These are phyloP conservation scores for Spiraea crenata DNA, from an alignment of 331 rosid genomes.

Conservation along the genomic window DNA sequence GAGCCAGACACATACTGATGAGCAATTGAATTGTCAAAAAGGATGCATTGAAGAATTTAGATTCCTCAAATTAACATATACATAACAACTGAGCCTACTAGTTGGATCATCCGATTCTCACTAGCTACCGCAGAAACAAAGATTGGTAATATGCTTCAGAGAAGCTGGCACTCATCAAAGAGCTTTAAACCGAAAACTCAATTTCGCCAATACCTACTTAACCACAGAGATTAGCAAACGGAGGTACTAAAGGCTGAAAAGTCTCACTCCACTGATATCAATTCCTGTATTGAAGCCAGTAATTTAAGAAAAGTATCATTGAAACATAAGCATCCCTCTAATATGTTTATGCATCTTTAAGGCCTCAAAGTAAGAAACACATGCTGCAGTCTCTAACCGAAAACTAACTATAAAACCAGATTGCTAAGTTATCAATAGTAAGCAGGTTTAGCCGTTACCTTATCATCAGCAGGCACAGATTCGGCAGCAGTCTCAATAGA, in stretches of 20 bases:
- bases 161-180: neutral
- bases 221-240: neutral
- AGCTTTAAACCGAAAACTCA: neutral
- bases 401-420: neutral
- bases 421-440: neutral
- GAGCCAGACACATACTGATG: neutral
- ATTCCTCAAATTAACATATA: neutral
- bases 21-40: neutral
- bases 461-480: neutral
- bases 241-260: neutral
- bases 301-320: too few species aligned
- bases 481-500: slow-evolving; percentile 9
- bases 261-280: too few species aligned
- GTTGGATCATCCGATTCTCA: too few species aligned
- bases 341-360: too few species aligned
- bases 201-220: neutral
- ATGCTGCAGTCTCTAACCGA: neutral
- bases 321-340: too few species aligned
- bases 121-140: too few species aligned
- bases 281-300: too few species aligned
- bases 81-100: neutral
- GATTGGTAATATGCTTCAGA: too few species aligned
- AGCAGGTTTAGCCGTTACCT: slow-evolving; percentile 8
- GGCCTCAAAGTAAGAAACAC: too few species aligned
- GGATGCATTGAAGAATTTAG: neutral